Percentiles rank a stretch among this genome's conserved stretches.
Evolutionary conservation across 2,329 filamentous ascomycete species (phyloP).

Genomic region (Beauveria australis): DNA sequence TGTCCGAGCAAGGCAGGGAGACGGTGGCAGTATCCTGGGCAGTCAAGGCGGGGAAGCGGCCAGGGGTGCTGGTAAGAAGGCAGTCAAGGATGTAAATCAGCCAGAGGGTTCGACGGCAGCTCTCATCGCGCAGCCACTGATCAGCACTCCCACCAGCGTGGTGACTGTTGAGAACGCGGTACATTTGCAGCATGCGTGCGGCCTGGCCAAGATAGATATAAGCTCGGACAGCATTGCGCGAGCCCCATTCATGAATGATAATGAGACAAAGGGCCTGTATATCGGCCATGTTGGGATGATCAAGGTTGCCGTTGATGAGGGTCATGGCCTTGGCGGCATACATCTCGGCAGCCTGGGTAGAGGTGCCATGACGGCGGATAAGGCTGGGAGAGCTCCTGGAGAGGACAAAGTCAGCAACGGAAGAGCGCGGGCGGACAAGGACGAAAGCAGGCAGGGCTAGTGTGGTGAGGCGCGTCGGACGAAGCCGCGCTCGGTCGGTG

Average conservation of each 20-base stretch:
- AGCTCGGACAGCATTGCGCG: conserved; percentile 51
- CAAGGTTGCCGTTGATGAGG: conserved; percentile 49
- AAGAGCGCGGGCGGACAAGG: not conserved
- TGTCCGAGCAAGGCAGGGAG: conserved; percentile 50
- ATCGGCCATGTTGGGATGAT: conserved; percentile 51
- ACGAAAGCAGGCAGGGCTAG: not conserved
- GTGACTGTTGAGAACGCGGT: conserved; percentile 49
- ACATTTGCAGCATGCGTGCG: conserved; percentile 58
- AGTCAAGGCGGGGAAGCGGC: conserved; percentile 48
- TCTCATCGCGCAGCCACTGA: conserved; percentile 53
- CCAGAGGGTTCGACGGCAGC: conserved; percentile 53
- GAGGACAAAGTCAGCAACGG: not conserved
- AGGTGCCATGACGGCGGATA: conserved; percentile 51
- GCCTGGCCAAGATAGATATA: conserved; percentile 57
- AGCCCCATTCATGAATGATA: conserved; percentile 56
- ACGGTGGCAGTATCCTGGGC: conserved; percentile 47
- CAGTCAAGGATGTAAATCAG: conserved; percentile 56
- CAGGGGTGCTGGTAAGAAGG: conserved; percentile 53
- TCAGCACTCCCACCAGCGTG: conserved; percentile 43
- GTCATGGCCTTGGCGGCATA: conserved; percentile 51
- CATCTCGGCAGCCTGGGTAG: conserved; percentile 48
- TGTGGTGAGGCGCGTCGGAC: not conserved
- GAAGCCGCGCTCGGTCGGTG: conserved; percentile 4
- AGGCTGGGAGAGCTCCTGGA: conserved; percentile 46
- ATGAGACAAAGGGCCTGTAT: conserved; percentile 54